Evolutionary conservation across 2,329 filamentous ascomycete species (phyloP), one percentile per base, ranked within the genome.

Genomic region (Proliferodiscus dingleyae): DNA sequence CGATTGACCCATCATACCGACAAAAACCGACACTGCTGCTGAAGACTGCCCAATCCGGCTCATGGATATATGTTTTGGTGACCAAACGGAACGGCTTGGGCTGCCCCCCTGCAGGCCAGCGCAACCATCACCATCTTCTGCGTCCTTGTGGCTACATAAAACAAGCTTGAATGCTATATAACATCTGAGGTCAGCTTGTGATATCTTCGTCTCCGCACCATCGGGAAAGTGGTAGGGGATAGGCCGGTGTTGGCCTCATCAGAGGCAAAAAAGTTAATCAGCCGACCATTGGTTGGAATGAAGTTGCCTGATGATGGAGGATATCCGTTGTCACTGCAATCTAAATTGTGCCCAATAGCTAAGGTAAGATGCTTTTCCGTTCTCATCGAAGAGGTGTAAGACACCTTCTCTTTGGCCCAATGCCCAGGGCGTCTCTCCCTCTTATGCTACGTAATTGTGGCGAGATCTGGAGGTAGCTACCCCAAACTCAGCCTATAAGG

Each of bases 321-420:
- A 23, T 18, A 19, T 37, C 23, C 19, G 34, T 23, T 37, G 39
- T 32, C 45, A 24, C 18, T 32, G 38, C 38, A 42, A 38, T 42
- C 19, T 18, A 15, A 37, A 6, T 13, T 22, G 24, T 37, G 34
- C 32, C 11, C 32, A 18, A 11, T 34, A 16, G 34, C 7, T 21
- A 19, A 15, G 36, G 21, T 37, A 11, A 33, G 37, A 47, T 34
- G 9, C 24, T 28, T 9, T 43, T 43, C 21, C 34, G 34, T 37
- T 37, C n/a, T 18, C 33, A 8, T 24, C 21, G 46, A 44, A 32
- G 46, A 28, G 46, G 41, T 48, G 46, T 48, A 30, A 37, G 15
- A 23, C 7, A 15, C 23, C 13, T 37, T 8, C 5, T 21, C 3
- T 22, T 37, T 24, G 9, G 19, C 23, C 15, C 18, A 18, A 18